Percentiles rank a stretch among this genome's conserved stretches.
Evolutionary conservation across 2,329 filamentous ascomycete genomes (phyloP).

Genomic region (Didymella arachidicola): DNA sequence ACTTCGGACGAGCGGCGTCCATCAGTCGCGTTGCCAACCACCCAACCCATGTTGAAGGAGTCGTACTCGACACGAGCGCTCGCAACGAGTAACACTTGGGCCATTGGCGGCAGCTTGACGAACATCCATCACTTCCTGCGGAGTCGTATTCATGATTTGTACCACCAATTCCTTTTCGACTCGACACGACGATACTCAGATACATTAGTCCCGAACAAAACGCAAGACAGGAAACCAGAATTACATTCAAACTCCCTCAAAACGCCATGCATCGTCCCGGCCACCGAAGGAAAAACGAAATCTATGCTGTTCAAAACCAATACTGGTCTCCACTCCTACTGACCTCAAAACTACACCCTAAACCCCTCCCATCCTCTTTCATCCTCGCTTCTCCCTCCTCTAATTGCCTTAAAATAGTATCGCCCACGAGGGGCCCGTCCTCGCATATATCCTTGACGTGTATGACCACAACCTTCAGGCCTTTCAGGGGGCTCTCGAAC

Average conservation of each 20-base stretch:
- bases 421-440: slow-evolving; percentile 71
- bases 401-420: slow-evolving; percentile 75
- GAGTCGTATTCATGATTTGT: background rate
- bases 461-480: slow-evolving; percentile 84
- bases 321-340: slow-evolving; percentile 70
- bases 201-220: background rate
- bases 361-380: slow-evolving; percentile 59
- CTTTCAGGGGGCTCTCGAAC: slow-evolving; percentile 64
- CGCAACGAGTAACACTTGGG: background rate
- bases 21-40: background rate
- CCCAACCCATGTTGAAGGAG: background rate
- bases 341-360: slow-evolving; percentile 84
- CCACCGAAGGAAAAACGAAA: background rate
- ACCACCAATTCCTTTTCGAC: background rate
- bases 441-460: slow-evolving; percentile 88
- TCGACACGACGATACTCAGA: background rate
- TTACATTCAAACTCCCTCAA: background rate
- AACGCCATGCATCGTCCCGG: background rate
- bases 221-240: background rate
- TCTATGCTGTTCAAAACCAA: slow-evolving; percentile 50
- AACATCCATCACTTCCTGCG: no score
- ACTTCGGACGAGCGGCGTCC: background rate
- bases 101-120: background rate
- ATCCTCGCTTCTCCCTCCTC: slow-evolving; percentile 64
- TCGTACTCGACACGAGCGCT: slow-evolving; percentile 2